Evolutionary conservation across 805 yeast species (phyloP), one percentile per base, ranked within the genome.

Genomic region (Saccharomyces mikatae): DNA sequence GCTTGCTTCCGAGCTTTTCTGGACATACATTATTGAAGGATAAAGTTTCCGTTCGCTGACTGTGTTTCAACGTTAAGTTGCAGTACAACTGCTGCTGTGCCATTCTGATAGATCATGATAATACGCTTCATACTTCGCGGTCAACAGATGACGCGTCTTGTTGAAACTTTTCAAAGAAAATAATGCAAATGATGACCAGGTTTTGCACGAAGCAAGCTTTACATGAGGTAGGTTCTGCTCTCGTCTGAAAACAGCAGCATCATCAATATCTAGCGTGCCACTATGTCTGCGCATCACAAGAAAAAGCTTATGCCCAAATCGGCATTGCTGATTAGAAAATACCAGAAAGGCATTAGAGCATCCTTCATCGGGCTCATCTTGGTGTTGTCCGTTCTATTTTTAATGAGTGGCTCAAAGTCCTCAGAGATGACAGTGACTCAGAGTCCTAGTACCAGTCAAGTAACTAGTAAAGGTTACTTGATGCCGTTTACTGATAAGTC

Each of bases 271-370:
- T 11, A 36, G 44, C 44, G 44, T 27, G 29, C 28, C 27, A 44
- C 24, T 29, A 56, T 55, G 60, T 48, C 53, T 49, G 56, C 31
- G 17, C 21, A 57, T 30, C 62, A 61, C 31, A 62, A 60, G 60
- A 68, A 68, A 58, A 65, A 67, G 55, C 55, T 67, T 46, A 57
- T 59, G 63, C 70, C 71, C 3, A 66, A 66, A 46, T 67, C 71
- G 32, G 66, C 70, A 4, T 47, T 65, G 28, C 55, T 66, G 53
- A 61, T 65, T 29, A 66, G 59, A 48, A 67, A 66, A 51, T 65
- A 68, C 55, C 62, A 60, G 28, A 60, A 62, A 27, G 65, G 62
- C 8, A 61, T 68, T 30, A 58, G 66, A 30, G 47, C 58, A n/a
- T 60, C 60, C 4, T 67, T 67, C 50, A 57, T 60, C 13, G 61